phyloP scores from a whole-genome alignment of 768 basidiomycete species.

The Kwoniella bestiolae region DNA sequence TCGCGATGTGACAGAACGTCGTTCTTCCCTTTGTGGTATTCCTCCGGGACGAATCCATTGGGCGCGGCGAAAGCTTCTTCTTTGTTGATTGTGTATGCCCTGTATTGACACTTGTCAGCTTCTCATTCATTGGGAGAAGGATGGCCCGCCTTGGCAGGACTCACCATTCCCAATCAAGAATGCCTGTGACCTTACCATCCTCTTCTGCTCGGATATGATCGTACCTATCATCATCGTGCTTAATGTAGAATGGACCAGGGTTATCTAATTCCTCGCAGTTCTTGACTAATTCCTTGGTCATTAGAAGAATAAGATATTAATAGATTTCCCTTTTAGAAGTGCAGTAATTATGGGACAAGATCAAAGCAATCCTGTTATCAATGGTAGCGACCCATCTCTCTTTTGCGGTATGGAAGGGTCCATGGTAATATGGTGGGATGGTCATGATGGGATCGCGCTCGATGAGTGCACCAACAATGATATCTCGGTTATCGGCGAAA shows the following conservation, averaged over 20 bases:
- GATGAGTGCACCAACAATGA: constrained; percentile 13
- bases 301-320: background rate
- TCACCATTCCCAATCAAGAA: constrained; percentile 55
- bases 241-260: constrained; percentile 29
- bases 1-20: background rate
- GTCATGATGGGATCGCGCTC: background rate
- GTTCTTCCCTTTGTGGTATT: constrained; percentile 1
- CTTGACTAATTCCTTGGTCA: background rate
- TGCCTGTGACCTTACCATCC: constrained; percentile 34
- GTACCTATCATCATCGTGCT: constrained; percentile 38
- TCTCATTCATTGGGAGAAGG: background rate
- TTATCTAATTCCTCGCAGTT: constrained; percentile 6
- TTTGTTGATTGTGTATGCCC: constrained; percentile 18
- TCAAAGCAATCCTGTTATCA: background rate
- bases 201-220: constrained; percentile 46
- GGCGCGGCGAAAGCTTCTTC: constrained; percentile 19
- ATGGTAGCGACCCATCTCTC: constrained; percentile 7
- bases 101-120: background rate
- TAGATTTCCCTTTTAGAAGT: background rate
- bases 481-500: background rate
- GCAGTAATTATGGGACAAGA: background rate
- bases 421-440: constrained; percentile 11
- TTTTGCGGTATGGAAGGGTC: constrained; percentile 17
- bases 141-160: background rate
- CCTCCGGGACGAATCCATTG: background rate